Percentiles rank a stretch among this genome's conserved stretches.
Conservation (phyloP, 768 basidiomycete species). For the Thelephora ganbajun region DNA sequence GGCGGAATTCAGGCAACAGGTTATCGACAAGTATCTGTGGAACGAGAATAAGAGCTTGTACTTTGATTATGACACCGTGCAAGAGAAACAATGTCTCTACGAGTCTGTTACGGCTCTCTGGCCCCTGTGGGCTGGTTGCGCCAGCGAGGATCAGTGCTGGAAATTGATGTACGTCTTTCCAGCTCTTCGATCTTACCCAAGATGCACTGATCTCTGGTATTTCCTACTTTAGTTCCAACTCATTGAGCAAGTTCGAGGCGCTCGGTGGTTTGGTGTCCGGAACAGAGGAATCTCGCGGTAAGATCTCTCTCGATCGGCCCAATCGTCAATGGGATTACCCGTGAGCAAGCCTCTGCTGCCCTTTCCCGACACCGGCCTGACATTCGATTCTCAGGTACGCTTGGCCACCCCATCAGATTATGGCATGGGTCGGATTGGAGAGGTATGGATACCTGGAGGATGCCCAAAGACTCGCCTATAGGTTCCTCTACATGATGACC, state of each 20-base stretch:
- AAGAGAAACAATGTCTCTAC: constrained; percentile 84
- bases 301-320: constrained; percentile 89
- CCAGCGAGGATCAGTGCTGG: constrained; percentile 91
- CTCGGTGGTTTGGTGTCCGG: constrained; percentile 92
- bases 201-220: constrained; percentile 10
- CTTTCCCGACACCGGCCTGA: neutral
- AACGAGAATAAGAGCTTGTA: constrained; percentile 90
- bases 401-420: constrained; percentile 96
- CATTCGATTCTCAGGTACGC: constrained; percentile 15
- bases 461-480: constrained; percentile 84
- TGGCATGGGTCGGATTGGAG: constrained; percentile 95
- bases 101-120: constrained; percentile 96
- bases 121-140: constrained; percentile 96
- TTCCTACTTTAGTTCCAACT: constrained; percentile 43
- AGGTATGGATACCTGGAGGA: constrained; percentile 93
- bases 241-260: constrained; percentile 91
- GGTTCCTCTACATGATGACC: constrained; percentile 99
- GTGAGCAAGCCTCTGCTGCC: constrained; percentile 28
- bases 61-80: constrained; percentile 91
- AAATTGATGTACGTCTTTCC: constrained; percentile 56
- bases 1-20: constrained; percentile 66
- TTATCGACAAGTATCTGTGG: constrained; percentile 94
- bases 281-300: constrained; percentile 91
- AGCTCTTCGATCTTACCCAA: neutral
- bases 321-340: constrained; percentile 99